Base-by-base conservation (phyloP, 2,329 filamentous ascomycete genomes). In the Trichoderma oligosporum region DNA sequence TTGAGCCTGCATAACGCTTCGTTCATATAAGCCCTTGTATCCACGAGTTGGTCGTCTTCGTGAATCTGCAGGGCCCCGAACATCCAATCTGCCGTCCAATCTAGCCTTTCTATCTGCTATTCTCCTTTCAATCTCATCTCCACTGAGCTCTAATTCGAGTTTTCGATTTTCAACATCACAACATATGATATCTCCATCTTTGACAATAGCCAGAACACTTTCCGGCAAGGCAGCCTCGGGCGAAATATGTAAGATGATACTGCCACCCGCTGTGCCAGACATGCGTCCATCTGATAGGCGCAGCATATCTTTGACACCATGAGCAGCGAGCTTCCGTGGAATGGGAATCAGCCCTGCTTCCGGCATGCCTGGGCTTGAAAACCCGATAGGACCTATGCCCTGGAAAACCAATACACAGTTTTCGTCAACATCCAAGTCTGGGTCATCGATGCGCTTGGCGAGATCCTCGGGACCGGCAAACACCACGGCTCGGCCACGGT, bases 281-380 rank as follows among this genome's bases (percentile, higher is more conserved):
- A 96, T 97, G 27, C 92, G 75, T 0, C 92, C 92, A 66, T 97
- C 92, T 0, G 91, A 96, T 29, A 97, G 81, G 1, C 96, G 78
- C 3, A 94, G 84, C 70, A 96, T 86, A 61, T 96, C 94, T 12
- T 77, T 80, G 4, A 96, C 80, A 7, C 88, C 88, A 1, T 84
- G 84, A 0, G 87, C 84, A 0, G 88, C 90, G 27, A 87, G 84
- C 49, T 92, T 91, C 67, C 92, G 88, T 14, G 96, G 84, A 22
- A 82, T 82, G 0, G 80, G 80, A 1, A 82, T 74, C 24, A 82
- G 68, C 0, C 80, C 80, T 56, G 94, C 91, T 71, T 97, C 92
- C 1, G 91, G 92, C 92, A 97, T 97, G 11, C 92, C 92, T 0
- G 92, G 92, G 2, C 90, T 91, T 39, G 35, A 41, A 14, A 56